Conservation (phyloP, 768 basidiomycete genomes). For the Trametes cubensis region DNA sequence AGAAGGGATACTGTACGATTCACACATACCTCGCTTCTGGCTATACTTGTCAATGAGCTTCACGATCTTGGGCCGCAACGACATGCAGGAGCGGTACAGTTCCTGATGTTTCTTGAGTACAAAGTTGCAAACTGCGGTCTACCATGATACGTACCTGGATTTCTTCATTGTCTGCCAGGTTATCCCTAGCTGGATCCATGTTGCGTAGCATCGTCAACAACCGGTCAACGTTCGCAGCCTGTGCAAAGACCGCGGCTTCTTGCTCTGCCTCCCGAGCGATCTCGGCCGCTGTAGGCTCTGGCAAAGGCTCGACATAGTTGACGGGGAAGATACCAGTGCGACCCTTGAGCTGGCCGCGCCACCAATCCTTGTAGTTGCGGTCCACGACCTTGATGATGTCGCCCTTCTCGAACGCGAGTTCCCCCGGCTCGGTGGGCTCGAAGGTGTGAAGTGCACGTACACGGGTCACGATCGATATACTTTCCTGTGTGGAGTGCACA, state of each 20-base stretch:
- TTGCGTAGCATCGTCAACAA: slow-evolving; percentile 72
- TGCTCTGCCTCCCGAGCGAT: slow-evolving; percentile 81
- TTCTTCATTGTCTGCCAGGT: slow-evolving; percentile 89
- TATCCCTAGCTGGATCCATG: slow-evolving; percentile 76
- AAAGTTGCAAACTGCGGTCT: background rate
- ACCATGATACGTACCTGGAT: slow-evolving; percentile 56
- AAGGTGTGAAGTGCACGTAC: slow-evolving; percentile 91
- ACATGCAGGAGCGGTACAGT: slow-evolving; percentile 87
- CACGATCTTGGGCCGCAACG: slow-evolving; percentile 90
- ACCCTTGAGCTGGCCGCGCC: slow-evolving; percentile 89
- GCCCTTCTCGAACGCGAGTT: slow-evolving; percentile 88
- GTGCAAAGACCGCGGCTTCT: slow-evolving; percentile 86
- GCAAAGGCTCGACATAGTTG: slow-evolving; percentile 91
- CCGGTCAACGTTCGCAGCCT: slow-evolving; percentile 83
- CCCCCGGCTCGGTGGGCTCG: slow-evolving; percentile 83
- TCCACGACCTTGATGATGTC: slow-evolving; percentile 96
- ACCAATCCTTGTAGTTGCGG: slow-evolving; percentile 95
- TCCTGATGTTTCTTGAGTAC: slow-evolving; percentile 53
- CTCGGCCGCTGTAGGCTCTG: slow-evolving; percentile 79
- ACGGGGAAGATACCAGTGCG: slow-evolving; percentile 95
- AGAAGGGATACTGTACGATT: background rate
- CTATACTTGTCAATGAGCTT: slow-evolving; percentile 97
- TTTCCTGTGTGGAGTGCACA: slow-evolving; percentile 31
- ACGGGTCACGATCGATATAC: slow-evolving; percentile 61
- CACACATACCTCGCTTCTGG: slow-evolving; percentile 71